Evolutionary conservation across 78 protist genomes (phyloP), one percentile per base, ranked within the genome.

Genomic region (Dictyostelium intermedium): DNA sequence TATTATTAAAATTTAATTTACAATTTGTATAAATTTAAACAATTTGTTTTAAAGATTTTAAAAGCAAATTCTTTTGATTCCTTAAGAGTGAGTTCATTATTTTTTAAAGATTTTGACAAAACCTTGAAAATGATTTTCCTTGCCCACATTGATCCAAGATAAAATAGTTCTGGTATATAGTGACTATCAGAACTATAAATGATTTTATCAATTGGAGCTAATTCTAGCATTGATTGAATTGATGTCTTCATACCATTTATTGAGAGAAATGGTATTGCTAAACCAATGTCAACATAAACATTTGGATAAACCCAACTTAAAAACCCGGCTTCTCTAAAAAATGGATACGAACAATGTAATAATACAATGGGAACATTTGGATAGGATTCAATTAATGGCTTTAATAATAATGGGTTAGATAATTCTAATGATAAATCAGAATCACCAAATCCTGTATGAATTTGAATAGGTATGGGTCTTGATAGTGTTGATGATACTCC

Each of bases 381-480:
- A 35, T 37, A 89, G 1, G 27, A 50, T 8, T 18, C 82, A 47
- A 89, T 50, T 2, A 89, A 45, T 27, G 80, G 86, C 70, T 89
- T 89, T 14, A 89, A 47, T 16, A 80, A 81, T 16, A 89, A 50
- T 13, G 94, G 94, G 50, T 89, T 89, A 7, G 87, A 37, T 32
- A 63, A 39, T 20, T 80, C 83, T 61, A 89, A 47, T 16, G 50
- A 37, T 3, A 89, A 10, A 60, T 89, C 94, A 41, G n/a, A 56
- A 27, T 89, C 94, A 30, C 94, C 94, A 34, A 39, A 89, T 10
- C 94, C 94, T 30, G 94, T 89, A 61, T 89, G 94, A 45, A 89
- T 89, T 56, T 89, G 94, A 20, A 89, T 9, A 8, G 94, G 94
- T 6, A 89, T 32, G 45, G 94, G 94, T 43, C 9, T 32, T 23